Evolutionary conservation across 805 yeast genomes (phyloP).

Genomic region (Teunomyces tritomae): DNA sequence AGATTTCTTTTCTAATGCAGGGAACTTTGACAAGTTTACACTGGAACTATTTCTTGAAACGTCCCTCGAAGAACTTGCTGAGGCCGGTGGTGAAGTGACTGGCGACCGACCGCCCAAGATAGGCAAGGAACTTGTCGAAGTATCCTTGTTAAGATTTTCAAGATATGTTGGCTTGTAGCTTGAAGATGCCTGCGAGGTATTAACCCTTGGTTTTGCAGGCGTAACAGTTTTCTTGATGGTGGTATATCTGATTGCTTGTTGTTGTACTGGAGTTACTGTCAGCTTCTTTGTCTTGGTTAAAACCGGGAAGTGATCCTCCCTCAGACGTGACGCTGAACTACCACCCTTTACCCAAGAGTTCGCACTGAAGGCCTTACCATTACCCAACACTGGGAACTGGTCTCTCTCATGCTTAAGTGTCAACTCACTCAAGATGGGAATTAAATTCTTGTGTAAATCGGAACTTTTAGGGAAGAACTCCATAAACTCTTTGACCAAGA

Average conservation of each 20-base stretch:
- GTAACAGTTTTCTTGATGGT: constrained; percentile 24
- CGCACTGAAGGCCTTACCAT: constrained; percentile 8
- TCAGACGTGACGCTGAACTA: constrained; percentile 9
- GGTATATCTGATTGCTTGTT: constrained; percentile 35
- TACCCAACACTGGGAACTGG: constrained; percentile 51
- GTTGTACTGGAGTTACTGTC: constrained; percentile 12
- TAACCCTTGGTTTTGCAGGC: constrained; percentile 13
- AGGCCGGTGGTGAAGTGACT: neutral
- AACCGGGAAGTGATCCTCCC: constrained; percentile 32
- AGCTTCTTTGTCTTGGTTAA: constrained; percentile 27
- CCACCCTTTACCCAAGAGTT: constrained; percentile 12
- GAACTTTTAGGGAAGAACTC: constrained; percentile 54
- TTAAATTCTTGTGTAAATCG: constrained; percentile 39
- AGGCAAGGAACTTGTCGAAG: constrained; percentile 28
- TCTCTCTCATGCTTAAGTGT: constrained; percentile 25
- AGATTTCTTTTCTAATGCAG: constrained; percentile 45
- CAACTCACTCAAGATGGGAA: constrained; percentile 19
- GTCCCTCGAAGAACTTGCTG: constrained; percentile 6
- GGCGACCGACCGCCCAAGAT: constrained; percentile 9
- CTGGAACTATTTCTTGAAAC: constrained; percentile 12
- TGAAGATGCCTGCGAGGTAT: constrained; percentile 16
- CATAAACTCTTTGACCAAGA: constrained; percentile 59
- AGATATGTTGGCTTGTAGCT: constrained; percentile 33
- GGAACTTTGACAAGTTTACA: constrained; percentile 38
- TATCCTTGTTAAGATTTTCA: constrained; percentile 15